Conservation (phyloP, 352 stramenopile species). For the Phytophthora hibernalis region DNA sequence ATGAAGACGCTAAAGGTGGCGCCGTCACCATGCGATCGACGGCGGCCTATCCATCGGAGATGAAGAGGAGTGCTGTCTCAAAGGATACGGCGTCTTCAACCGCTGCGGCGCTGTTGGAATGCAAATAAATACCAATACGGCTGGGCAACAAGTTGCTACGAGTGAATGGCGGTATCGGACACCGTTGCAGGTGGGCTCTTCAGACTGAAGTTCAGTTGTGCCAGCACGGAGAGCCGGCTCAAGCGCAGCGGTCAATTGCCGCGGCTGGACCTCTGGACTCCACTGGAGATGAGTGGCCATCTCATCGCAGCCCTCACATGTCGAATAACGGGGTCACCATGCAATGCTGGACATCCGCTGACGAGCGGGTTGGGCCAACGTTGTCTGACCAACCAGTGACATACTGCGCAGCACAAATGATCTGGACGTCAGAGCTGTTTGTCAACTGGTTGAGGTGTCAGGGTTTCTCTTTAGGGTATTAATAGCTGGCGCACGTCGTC, state of each 20-base stretch:
- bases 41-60: slow-evolving; percentile 17
- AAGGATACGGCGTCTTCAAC: slow-evolving; percentile 1
- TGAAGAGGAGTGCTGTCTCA: neutral
- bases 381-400: too few relatives aligned
- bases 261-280: neutral
- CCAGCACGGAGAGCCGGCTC: neutral
- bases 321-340: slow-evolving; percentile 1
- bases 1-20: slow-evolving; percentile 1
- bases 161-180: neutral
- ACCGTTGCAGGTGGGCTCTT: too few relatives aligned
- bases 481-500: slow-evolving; percentile 7
- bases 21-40: slow-evolving; percentile 8
- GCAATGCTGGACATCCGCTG: neutral
- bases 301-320: slow-evolving; percentile 18
- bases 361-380: too few relatives aligned
- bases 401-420: too few relatives aligned
- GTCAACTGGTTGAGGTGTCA: slow-evolving; percentile 20
- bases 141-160: neutral
- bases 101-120: too few relatives aligned
- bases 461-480: slow-evolving; percentile 21
- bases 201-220: neutral
- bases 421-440: slow-evolving; percentile 10
- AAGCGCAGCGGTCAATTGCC: neutral
- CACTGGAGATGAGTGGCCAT: slow-evolving; percentile 7
- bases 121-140: too few relatives aligned